These are phyloP conservation scores for Grosmannia huntii DNA, from an alignment of 2,329 filamentous ascomycete genomes.

Conservation along the genomic window DNA sequence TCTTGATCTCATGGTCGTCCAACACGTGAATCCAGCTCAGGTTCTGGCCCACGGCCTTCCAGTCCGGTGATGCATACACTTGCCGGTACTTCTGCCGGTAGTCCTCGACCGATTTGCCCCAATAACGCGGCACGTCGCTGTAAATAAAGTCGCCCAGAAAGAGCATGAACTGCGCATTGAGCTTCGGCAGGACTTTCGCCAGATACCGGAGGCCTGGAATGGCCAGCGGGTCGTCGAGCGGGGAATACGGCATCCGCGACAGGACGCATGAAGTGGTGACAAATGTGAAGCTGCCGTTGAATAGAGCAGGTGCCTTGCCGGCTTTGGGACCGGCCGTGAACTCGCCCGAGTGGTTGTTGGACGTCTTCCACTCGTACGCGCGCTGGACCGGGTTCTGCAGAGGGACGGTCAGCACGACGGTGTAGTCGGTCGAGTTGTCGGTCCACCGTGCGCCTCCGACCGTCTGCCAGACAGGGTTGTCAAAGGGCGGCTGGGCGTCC, in stretches of 20 bases:
- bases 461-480: slow-evolving; percentile 50
- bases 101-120: slow-evolving; percentile 57
- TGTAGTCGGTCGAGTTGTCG: slow-evolving; percentile 71
- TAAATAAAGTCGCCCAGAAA: slow-evolving; percentile 85
- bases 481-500: slow-evolving; percentile 35
- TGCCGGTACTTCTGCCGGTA: slow-evolving; percentile 89
- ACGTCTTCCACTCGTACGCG: slow-evolving; percentile 71
- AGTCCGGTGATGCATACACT: slow-evolving; percentile 91
- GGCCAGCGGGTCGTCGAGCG: slow-evolving; percentile 67
- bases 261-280: slow-evolving; percentile 89
- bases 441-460: slow-evolving; percentile 54
- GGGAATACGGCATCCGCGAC: slow-evolving; percentile 78
- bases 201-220: slow-evolving; percentile 72
- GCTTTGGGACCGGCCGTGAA: slow-evolving; percentile 66
- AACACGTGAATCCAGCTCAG: slow-evolving; percentile 97
- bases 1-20: slow-evolving; percentile 92
- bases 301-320: slow-evolving; percentile 47
- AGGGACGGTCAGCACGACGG: slow-evolving; percentile 53
- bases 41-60: slow-evolving; percentile 60
- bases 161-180: slow-evolving; percentile 69
- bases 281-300: slow-evolving; percentile 70
- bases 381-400: slow-evolving; percentile 54
- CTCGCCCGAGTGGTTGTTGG: slow-evolving; percentile 73
- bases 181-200: slow-evolving; percentile 54
- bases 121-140: slow-evolving; percentile 71